Percentiles rank a stretch among this genome's conserved stretches.
These are phyloP conservation scores for Andrographis paniculata DNA, from an alignment of 305 asterid species.

Conservation along the genomic window DNA sequence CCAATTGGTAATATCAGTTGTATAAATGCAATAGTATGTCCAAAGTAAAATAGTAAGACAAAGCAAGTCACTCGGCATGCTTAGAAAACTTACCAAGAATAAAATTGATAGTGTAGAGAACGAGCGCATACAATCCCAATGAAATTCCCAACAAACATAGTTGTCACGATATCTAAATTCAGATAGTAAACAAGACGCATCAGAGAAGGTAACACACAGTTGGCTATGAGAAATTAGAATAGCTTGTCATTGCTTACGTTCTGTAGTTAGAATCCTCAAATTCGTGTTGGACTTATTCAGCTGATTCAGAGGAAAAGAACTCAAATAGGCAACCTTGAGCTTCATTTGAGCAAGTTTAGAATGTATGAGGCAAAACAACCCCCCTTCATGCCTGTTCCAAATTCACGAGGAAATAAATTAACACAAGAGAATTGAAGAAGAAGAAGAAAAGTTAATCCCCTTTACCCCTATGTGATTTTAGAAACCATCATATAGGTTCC, in stretches of 20 bases:
- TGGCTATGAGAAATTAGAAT: slow-evolving; percentile 6
- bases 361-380: slow-evolving; percentile 42
- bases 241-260: slow-evolving; percentile 49
- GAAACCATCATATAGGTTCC: background rate
- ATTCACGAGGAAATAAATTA: slow-evolving; percentile 4
- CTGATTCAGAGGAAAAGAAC: slow-evolving; percentile 28
- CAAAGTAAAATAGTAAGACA: too few species aligned
- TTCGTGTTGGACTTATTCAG: slow-evolving; percentile 19
- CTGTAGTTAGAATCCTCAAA: slow-evolving; percentile 38
- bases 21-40: too few species aligned
- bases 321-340: slow-evolving; percentile 23
- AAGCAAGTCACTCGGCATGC: too few species aligned
- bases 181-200: slow-evolving; percentile 10
- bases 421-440: too few species aligned
- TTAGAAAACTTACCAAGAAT: slow-evolving; percentile 88
- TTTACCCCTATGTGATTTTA: too few species aligned
- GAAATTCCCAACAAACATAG: slow-evolving; percentile 86
- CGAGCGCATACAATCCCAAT: slow-evolving; percentile 83
- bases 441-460: too few species aligned
- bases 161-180: slow-evolving; percentile 59
- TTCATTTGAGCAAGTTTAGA: slow-evolving; percentile 34
- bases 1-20: too few species aligned
- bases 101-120: slow-evolving; percentile 90
- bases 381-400: slow-evolving; percentile 74
- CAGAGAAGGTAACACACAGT: slow-evolving; percentile 6